Evolutionary conservation across 2,329 filamentous ascomycete species (phyloP), one percentile per base, ranked within the genome.

Genomic region (Ophidiomyces ophidiicola): DNA sequence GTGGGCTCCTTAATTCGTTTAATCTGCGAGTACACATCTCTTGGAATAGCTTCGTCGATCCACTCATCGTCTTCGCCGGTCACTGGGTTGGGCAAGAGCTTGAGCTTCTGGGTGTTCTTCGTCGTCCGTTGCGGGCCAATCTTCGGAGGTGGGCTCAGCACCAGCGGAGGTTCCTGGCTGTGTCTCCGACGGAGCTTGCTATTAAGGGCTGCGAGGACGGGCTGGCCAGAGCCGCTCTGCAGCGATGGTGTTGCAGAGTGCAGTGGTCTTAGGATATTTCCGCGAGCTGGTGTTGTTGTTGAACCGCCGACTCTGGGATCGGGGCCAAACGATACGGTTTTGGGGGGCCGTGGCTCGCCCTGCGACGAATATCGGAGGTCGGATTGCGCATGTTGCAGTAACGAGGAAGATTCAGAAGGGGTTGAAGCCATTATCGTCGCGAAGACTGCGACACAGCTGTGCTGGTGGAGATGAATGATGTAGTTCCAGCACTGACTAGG

Each of bases 21-120:
- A 59, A 94, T 96, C 59, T 98, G 90, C 18, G 87, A 88, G 64
- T 98, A 98, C 21, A 98, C 90, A 57, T 98, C 90, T 47, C 87
- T 72, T 6, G 87, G 86, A 53, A 84, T 90, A 61, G 94, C 88
- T 53, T 94, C 88, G 46, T 96, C 87, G 48, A 69, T 50, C 12
- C 70, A 76, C 30, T 87, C 83, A 17, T 84, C 82, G 24, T 87
- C 84, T 18, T 83, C 81, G 24, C 74, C 83, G 31, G 84, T 71
- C 43, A 92, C 83, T 0, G 87, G 86, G 54, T 90, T 90, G 1
- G 90, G 90, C 11, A 98, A 68, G n/a, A 98, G 72, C 65, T 98
- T 98, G 45, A 98, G 71, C 66, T 98, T 98, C 66, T 96, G 86
- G 1, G 85, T 85, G 48, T 83, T 94, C 61, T 94, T 92, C 17